Conservation (phyloP, 306 rosid species). For the Mimosa bimucronata region DNA sequence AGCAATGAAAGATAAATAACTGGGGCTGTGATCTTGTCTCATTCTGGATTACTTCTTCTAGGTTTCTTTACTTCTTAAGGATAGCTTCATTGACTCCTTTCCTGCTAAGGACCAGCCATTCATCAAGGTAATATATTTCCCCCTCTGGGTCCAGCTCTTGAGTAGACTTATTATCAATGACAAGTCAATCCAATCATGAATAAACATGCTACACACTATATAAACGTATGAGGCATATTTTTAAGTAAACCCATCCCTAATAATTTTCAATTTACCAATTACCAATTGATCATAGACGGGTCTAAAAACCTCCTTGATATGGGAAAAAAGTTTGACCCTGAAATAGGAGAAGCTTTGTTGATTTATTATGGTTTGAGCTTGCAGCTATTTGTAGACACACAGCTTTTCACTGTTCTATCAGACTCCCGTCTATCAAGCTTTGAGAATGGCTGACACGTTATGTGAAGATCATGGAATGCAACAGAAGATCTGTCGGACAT, state of each 20-base stretch:
- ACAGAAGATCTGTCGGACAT: slow-evolving; percentile 19
- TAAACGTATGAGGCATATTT: background rate
- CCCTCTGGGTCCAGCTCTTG: background rate
- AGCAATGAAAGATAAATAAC: slow-evolving; percentile 22
- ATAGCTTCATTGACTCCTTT: slow-evolving; percentile 90
- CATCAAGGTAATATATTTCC: slow-evolving; percentile 65
- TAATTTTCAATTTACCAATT: background rate
- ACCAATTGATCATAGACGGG: background rate
- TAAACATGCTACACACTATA: background rate
- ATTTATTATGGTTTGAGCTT: slow-evolving; percentile 32
- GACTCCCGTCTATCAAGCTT: slow-evolving; percentile 80
- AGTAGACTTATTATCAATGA: background rate
- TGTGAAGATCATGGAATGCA: slow-evolving; percentile 25
- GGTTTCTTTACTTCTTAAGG: slow-evolving; percentile 98
- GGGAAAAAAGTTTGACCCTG: slow-evolving; percentile 2
- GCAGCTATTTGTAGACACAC: slow-evolving; percentile 94
- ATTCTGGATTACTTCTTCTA: slow-evolving; percentile 45
- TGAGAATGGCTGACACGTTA: slow-evolving; percentile 58
- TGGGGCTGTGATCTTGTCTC: slow-evolving; percentile 34
- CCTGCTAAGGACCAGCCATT: slow-evolving; percentile 77
- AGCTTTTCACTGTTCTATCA: slow-evolving; percentile 80
- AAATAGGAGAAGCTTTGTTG: slow-evolving; percentile 2
- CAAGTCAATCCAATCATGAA: background rate
- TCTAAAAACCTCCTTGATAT: background rate
- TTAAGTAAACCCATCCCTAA: background rate